Percentiles rank a stretch among this genome's conserved stretches.
Conservation (phyloP, 106 monocot genomes). For the Dendrobium chrysotoxum region DNA sequence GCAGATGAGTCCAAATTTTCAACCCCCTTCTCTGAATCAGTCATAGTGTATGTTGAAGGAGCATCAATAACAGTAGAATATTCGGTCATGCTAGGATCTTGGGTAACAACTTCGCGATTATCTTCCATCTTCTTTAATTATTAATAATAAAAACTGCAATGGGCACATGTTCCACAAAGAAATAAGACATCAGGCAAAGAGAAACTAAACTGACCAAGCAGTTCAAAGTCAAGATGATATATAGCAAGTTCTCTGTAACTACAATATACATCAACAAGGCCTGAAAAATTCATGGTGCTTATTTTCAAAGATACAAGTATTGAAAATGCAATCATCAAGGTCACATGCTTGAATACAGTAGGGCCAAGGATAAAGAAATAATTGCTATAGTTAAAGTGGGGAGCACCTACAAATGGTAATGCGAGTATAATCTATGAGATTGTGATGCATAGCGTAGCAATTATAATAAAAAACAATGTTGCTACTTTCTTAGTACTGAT, state of each 20-base stretch:
- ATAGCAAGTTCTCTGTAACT: neutral
- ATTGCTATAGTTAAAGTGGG: neutral
- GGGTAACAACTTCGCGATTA: constrained; percentile 3
- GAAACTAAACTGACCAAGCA: neutral
- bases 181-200: neutral
- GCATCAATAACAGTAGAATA: neutral
- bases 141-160: neutral
- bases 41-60: constrained; percentile 2
- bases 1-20: constrained; percentile 6
- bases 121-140: constrained; percentile 24
- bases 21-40: neutral
- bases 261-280: neutral
- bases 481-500: neutral
- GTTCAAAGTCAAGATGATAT: neutral
- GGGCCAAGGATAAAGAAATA: neutral
- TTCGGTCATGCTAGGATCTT: constrained; percentile 1
- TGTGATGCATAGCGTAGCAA: neutral
- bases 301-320: neutral
- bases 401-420: neutral
- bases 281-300: neutral
- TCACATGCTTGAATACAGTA: neutral
- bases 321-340: constrained; percentile 3
- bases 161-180: neutral
- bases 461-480: neutral
- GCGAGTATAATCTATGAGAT: neutral